A percentile compares a stretch with the other conserved stretches of the same genome.
Conservation (phyloP, 192 early-diverging fungal genomes). For the Coemansia interrupta region DNA sequence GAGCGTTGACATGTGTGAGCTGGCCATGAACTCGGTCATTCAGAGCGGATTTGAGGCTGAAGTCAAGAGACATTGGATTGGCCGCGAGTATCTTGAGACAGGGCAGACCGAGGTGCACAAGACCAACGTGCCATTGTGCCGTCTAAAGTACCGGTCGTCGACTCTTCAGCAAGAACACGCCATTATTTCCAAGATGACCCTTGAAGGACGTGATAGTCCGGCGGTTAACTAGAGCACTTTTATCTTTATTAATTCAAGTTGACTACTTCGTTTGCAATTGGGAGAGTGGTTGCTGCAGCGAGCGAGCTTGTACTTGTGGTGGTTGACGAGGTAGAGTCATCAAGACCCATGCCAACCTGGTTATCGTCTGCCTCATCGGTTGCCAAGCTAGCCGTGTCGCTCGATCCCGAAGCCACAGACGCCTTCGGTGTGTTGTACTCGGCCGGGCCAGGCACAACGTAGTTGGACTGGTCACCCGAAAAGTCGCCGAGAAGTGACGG, state of each 20-base stretch:
- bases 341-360: too few species aligned
- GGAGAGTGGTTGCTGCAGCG: too few species aligned
- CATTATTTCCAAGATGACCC: constrained; percentile 17
- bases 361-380: too few species aligned
- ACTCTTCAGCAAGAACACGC: constrained; percentile 78
- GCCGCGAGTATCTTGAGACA: constrained; percentile 67
- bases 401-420: too few species aligned
- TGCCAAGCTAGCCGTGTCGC: too few species aligned
- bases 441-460: constrained; percentile 2
- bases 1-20: constrained; percentile 90
- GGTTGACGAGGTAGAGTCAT: too few species aligned
- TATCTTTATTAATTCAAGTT: not conserved
- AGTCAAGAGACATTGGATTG: constrained; percentile 89
- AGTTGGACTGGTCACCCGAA: not conserved
- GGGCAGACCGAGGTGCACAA: constrained; percentile 81
- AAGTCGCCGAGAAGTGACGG: constrained; percentile 1
- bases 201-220: too few species aligned
- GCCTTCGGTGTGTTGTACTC: not conserved
- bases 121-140: constrained; percentile 88
- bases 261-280: too few species aligned
- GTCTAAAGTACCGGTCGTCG: constrained; percentile 77
- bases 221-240: not conserved
- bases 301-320: too few species aligned
- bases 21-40: constrained; percentile 83
- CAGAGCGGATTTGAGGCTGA: constrained; percentile 88